phyloP scores from a whole-genome alignment of 202 grass and related monocot species.

The Panicum hallii region DNA sequence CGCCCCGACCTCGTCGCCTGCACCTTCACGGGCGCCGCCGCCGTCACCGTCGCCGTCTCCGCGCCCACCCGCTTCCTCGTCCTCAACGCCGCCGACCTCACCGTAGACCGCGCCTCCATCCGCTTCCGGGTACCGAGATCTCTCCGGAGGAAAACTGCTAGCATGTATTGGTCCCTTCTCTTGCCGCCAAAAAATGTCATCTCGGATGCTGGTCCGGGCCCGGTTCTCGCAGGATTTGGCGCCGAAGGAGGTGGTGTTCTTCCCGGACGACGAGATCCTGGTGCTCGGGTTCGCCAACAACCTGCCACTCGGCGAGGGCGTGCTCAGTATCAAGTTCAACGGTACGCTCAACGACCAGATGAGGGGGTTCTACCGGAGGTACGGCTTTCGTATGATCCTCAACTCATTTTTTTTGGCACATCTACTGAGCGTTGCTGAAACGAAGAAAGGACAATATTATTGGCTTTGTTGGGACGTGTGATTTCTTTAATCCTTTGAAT shows the following conservation, averaged over 20 bases:
- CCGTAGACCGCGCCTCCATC: slow-evolving; percentile 56
- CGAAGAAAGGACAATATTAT: background rate
- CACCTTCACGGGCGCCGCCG: slow-evolving; percentile 61
- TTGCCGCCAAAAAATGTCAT: background rate
- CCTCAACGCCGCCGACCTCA: slow-evolving; percentile 73
- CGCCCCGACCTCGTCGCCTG: slow-evolving; percentile 62
- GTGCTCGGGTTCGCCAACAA: slow-evolving; percentile 56
- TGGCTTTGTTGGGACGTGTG: background rate
- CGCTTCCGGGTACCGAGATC: slow-evolving; percentile 35
- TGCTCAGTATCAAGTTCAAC: slow-evolving; percentile 63
- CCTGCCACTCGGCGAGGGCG: slow-evolving; percentile 56
- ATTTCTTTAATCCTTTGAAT: background rate
- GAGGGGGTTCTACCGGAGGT: slow-evolving; percentile 87
- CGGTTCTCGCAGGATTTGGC: slow-evolving; percentile 44
- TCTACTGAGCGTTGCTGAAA: background rate
- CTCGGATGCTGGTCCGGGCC: background rate
- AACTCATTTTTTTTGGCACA: background rate
- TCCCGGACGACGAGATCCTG: slow-evolving; percentile 67
- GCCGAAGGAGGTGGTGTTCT: slow-evolving; percentile 42
- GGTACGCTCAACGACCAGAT: slow-evolving; percentile 79
- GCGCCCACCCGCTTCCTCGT: slow-evolving; percentile 74
- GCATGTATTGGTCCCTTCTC: too few species aligned
- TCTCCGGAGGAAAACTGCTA: background rate
- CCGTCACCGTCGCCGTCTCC: slow-evolving; percentile 55
- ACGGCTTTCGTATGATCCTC: background rate